A percentile compares a stretch with the other conserved stretches of the same genome.
Evolutionary conservation across 1,284 basidiomycete species (phyloP).

Genomic region (Puccinia horiana): DNA sequence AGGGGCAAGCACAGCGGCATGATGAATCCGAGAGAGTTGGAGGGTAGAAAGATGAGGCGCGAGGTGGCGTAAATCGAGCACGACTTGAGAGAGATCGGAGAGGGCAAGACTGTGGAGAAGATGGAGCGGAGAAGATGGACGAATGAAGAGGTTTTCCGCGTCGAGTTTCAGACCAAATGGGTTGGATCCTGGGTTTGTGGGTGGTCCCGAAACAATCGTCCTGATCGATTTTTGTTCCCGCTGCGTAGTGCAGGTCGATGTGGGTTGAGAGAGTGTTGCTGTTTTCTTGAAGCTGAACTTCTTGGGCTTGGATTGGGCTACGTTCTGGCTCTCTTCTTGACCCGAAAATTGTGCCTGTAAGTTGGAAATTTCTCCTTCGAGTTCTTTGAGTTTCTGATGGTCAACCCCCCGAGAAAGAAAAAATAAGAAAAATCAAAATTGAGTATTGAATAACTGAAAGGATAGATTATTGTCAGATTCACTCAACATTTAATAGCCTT

Average conservation of each 20-base stretch:
- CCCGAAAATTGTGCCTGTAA: background rate
- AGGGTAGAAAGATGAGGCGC: slow-evolving; percentile 10
- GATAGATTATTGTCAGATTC: background rate
- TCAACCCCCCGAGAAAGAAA: background rate
- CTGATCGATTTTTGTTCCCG: background rate
- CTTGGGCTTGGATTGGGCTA: background rate
- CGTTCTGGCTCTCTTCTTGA: background rate
- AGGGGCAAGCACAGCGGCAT: slow-evolving; percentile 9
- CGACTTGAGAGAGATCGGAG: slow-evolving; percentile 18
- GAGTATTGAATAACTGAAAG: background rate
- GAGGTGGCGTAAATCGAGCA: slow-evolving; percentile 3
- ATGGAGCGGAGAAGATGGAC: background rate
- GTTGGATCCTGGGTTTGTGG: background rate
- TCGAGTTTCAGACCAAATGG: background rate
- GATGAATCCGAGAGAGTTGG: slow-evolving; percentile 10
- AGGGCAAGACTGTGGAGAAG: slow-evolving; percentile 20
- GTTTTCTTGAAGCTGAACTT: slow-evolving; percentile 25
- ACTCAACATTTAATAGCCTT: slow-evolving; percentile 14
- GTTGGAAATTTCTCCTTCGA: background rate
- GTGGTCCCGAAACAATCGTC: background rate
- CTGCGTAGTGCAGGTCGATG: background rate
- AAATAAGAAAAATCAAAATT: background rate
- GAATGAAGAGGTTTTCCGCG: slow-evolving; percentile 25
- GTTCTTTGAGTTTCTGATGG: background rate
- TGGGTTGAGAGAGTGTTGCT: background rate